Base-by-base conservation (phyloP, 208 protist genomes). In the Trypanosoma avium region DNA sequence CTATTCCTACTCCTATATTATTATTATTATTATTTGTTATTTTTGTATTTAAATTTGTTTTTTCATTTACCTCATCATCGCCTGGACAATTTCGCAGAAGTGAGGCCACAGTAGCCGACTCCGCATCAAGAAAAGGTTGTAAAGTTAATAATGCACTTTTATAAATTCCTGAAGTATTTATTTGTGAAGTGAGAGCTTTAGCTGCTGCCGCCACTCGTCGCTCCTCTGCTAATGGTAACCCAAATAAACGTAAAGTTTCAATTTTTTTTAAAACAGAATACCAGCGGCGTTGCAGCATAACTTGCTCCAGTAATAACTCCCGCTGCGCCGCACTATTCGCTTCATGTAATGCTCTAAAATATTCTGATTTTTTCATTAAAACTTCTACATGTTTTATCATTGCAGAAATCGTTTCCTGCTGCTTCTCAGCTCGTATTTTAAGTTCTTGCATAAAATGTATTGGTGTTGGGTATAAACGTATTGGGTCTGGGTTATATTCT, bases 371-470 rank as follows among this genome's bases (percentile, higher is more conserved):
- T 17, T 52, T 49, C 32, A 81, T 27, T 10, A 84, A 53, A 35
- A 68, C 64, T 10, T 77, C 64, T 64, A 76, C 67, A 42, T 78
- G 83, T 17, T 43, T 47, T 46, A 58, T 67, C 49, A 84, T 70
- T 9, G 66, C 49, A 38, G 54, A 46, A 1, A 88, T 63, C 3
- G 61, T 72, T 3, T 76, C 74, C 66, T 77, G 55, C 72, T 93
- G 87, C 73, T 79, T 80, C 43, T 79, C 73, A 24, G 55, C 69
- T 12, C 87, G 87, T 46, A 57, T 9, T 57, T 79, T 52, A 43
- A 93, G 70, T 66, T 89, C 87, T 73, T 88, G 83, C 26, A 72
- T 57, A 58, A 93, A 93, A 71, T 90, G 82, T 12, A 93, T 48
- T 0, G 73, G 75, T 13, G 67, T 61, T 0, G 87, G 87, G 57